Evolutionary conservation across 129 eudicot species (phyloP).

Genomic region (Pseudognaphalium luteoalbum): DNA sequence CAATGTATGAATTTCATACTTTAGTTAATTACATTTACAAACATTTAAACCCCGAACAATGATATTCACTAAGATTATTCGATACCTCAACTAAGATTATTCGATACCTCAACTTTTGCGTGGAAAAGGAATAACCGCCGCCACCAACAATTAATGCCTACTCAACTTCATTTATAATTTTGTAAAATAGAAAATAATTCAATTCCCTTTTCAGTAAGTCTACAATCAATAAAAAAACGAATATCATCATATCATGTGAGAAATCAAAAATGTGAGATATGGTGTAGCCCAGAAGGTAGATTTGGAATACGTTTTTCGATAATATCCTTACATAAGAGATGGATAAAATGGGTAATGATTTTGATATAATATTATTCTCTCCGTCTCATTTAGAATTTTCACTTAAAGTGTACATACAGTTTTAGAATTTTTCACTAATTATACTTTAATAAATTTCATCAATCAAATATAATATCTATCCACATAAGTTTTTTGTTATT

Average conservation of each 20-base stretch:
- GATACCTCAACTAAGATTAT: conserved; percentile 4
- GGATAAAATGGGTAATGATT: too few relatives aligned
- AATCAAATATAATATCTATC: too few relatives aligned
- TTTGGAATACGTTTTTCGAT: not conserved
- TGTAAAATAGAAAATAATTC: not conserved
- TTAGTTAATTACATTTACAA: too few relatives aligned
- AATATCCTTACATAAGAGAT: not conserved
- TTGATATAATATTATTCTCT: too few relatives aligned
- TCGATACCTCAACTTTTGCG: not conserved
- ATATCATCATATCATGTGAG: conserved; percentile 5
- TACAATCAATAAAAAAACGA: not conserved
- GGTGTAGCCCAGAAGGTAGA: not conserved
- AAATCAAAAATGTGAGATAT: not conserved
- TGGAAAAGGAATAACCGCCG: not conserved
- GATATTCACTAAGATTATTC: not conserved
- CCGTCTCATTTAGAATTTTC: too few relatives aligned
- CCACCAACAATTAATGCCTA: not conserved
- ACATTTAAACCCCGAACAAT: too few relatives aligned
- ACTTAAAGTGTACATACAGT: too few relatives aligned
- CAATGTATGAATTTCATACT: too few relatives aligned
- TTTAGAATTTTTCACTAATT: too few relatives aligned
- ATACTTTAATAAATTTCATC: too few relatives aligned
- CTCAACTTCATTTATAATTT: conserved; percentile 12
- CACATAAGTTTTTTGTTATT: too few relatives aligned
- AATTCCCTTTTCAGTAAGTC: not conserved